Evolutionary conservation across 805 yeast species (phyloP), one percentile per base, ranked within the genome.

Genomic region (Ascoidea tarda): DNA sequence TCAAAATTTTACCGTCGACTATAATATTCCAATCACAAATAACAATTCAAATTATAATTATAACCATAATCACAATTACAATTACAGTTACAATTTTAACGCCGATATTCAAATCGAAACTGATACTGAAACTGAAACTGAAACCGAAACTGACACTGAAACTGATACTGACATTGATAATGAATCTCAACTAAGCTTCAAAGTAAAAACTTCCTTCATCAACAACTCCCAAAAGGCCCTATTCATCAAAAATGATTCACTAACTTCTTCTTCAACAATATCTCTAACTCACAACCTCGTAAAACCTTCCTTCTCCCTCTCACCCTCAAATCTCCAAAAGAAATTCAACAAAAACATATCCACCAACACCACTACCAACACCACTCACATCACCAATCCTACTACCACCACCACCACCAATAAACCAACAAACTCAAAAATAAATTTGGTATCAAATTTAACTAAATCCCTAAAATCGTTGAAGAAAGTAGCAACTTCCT

Each of bases 401-500:
- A 38, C 8, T 38, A 38, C 4, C 14, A 38, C 8, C 14, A 38
- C 2, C 44, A 38, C 8, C 14, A n/a, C 14, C 49, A 14, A 2
- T 49, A 46, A 46, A 12, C 32, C 32, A 5, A 14, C 46, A 6
- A 6, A 48, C 8, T 16, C 33, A n/a, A 21, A 6, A 28, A 47
- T 10, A 14, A 47, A 38, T 10, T 38, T 54, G n/a, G 54, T 51
- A 12, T 52, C 52, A 6, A 49, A 50, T 32, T 31, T 54, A 5
- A 33, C 56, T 6, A 42, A 49, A 50, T 51, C 56, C 12, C 48
- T 54, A 28, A 46, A 48, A 32, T 49, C 28, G n/a, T 38, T 54
- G 16, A 16, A 38, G 4, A 38, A 38, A 38, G 44, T 38, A 10
- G 44, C 44, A 38, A 38, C 44, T 38, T 38, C 44, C 14, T 38